Evolutionary conservation across 2,329 filamentous ascomycete species (phyloP).

Genomic region (Exophiala viscosa): DNA sequence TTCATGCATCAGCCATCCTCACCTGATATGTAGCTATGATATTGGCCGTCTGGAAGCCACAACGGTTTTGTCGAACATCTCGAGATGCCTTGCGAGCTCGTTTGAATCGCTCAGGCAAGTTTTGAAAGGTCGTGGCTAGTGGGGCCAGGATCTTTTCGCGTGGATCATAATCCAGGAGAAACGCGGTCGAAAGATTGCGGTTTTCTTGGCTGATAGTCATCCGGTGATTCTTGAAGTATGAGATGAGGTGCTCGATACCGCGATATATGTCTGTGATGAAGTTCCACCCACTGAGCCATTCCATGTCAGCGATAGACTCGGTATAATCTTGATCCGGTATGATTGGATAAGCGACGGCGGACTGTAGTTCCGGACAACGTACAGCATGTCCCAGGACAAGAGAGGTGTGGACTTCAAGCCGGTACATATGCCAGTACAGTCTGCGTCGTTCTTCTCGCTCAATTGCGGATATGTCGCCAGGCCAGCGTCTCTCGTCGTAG

Average conservation of each 20-base stretch:
- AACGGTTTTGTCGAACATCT: conserved; percentile 8
- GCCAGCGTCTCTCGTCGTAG: conserved; percentile 11
- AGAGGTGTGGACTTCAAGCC: conserved; percentile 12
- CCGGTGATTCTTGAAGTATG: conserved; percentile 3
- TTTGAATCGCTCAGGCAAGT: conserved; percentile 4
- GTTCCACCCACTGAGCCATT: conserved; percentile 14
- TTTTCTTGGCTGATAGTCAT: neutral
- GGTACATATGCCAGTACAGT: conserved; percentile 14
- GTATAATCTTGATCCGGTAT: conserved; percentile 4
- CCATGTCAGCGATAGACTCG: neutral
- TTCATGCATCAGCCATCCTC: neutral
- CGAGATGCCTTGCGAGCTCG: neutral
- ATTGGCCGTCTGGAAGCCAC: conserved; percentile 10
- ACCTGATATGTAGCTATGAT: conserved; percentile 12
- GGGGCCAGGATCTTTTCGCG: conserved; percentile 2
- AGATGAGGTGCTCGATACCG: conserved; percentile 8
- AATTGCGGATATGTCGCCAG: neutral
- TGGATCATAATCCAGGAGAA: conserved; percentile 4
- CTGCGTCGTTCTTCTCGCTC: conserved; percentile 10
- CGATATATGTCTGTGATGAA: conserved; percentile 12
- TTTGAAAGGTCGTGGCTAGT: neutral
- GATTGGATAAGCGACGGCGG: conserved; percentile 6
- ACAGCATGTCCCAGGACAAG: conserved; percentile 10
- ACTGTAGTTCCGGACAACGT: conserved; percentile 9
- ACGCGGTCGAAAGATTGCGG: neutral